Evolutionary conservation across 2,329 filamentous ascomycete species (phyloP).

Genomic region (Fusarium concolor): DNA sequence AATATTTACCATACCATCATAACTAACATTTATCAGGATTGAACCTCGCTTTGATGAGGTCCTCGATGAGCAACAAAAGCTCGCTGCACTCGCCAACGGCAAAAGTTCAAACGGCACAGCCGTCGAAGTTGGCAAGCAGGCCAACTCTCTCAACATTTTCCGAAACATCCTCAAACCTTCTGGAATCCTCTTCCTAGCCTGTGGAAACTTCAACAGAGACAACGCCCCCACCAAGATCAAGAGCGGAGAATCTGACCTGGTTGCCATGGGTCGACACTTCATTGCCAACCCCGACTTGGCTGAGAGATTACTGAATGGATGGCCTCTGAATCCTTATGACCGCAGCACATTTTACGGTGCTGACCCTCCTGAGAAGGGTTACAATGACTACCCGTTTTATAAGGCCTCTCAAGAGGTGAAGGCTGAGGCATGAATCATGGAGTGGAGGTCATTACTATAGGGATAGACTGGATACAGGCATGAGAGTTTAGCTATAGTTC

Average conservation of each 20-base stretch:
- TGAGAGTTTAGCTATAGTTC: background rate
- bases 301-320: constrained; percentile 52
- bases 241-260: constrained; percentile 43
- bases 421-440: background rate
- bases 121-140: constrained; percentile 13
- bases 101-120: background rate
- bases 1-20: too few species aligned
- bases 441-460: background rate
- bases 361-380: constrained; percentile 40
- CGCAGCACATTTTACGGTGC: constrained; percentile 55
- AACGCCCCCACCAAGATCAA: constrained; percentile 50
- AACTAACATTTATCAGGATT: constrained; percentile 47
- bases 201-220: constrained; percentile 55
- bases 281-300: constrained; percentile 52
- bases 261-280: constrained; percentile 50
- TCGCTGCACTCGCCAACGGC: constrained; percentile 51
- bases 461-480: background rate
- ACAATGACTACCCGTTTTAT: constrained; percentile 46
- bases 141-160: constrained; percentile 55
- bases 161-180: constrained; percentile 53
- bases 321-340: constrained; percentile 54
- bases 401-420: background rate
- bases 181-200: constrained; percentile 60
- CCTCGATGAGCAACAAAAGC: constrained; percentile 57
- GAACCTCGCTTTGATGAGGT: constrained; percentile 62